A percentile compares a stretch with the other conserved stretches of the same genome.
These are phyloP conservation scores for Nannochloropsis granulata DNA, from an alignment of 108 stramenopile species.

Conservation along the genomic window DNA sequence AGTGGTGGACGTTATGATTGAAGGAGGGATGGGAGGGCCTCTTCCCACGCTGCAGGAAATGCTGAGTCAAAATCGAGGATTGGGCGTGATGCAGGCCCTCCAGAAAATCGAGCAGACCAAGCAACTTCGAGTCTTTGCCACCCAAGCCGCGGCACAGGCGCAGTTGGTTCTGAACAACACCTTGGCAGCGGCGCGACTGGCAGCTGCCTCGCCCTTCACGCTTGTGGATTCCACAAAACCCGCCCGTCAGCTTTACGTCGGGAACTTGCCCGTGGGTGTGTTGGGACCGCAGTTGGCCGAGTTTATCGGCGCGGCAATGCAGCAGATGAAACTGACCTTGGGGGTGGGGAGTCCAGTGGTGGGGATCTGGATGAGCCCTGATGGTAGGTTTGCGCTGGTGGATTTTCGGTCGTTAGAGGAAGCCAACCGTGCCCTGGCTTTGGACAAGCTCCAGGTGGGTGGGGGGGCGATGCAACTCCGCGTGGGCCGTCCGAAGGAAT, in stretches of 20 bases:
- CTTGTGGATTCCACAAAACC: not conserved
- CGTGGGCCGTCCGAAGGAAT: slow-evolving; percentile 7
- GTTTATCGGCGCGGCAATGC: slow-evolving; percentile 10
- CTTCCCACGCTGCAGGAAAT: not conserved
- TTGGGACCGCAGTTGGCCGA: slow-evolving; percentile 1
- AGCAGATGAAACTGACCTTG: not conserved
- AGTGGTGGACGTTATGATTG: not conserved
- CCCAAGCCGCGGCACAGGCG: not conserved
- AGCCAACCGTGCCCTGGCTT: not conserved
- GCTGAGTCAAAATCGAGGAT: not conserved
- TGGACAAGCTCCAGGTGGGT: not conserved
- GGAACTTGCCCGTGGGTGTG: slow-evolving; percentile 7
- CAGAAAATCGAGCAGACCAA: not conserved
- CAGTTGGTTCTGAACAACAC: not conserved
- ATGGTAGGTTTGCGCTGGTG: slow-evolving; percentile 8
- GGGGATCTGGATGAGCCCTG: slow-evolving; percentile 7
- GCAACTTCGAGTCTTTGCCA: not conserved
- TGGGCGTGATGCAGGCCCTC: not conserved
- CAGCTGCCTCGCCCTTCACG: not conserved
- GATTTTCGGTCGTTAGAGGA: slow-evolving; percentile 3
- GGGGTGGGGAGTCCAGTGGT: not conserved
- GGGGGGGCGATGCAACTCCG: not conserved
- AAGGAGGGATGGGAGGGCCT: not conserved
- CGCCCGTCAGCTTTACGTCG: slow-evolving; percentile 3
- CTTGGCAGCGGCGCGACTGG: not conserved